These are phyloP conservation scores for Eutrema japonicum DNA, from an alignment of 345 rosid species.

Conservation along the genomic window DNA sequence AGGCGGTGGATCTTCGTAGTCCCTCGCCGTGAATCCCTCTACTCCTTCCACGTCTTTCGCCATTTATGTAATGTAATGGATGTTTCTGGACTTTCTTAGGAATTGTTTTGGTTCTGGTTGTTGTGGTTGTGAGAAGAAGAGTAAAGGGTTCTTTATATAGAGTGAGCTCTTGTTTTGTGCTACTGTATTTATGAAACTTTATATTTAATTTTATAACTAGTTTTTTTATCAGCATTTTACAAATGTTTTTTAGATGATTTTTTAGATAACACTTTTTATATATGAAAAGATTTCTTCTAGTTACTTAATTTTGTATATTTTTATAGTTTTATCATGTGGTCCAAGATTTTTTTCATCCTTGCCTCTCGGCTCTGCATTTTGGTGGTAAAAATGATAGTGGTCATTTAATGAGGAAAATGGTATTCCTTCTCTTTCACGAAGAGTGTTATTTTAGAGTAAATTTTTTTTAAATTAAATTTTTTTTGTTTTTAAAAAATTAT, in stretches of 20 bases:
- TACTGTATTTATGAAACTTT: too few relatives aligned
- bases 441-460: too few relatives aligned
- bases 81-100: conserved; percentile 10
- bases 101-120: conserved; percentile 2
- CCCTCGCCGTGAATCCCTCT: conserved; percentile 51
- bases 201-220: too few relatives aligned
- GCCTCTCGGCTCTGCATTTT: not conserved
- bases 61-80: conserved; percentile 35
- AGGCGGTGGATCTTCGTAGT: conserved; percentile 43
- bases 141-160: conserved; percentile 29
- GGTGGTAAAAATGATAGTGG: not conserved
- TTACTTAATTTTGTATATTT: too few relatives aligned
- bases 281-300: too few relatives aligned
- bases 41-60: conserved; percentile 49
- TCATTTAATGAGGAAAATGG: not conserved
- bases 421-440: too few relatives aligned
- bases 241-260: too few relatives aligned
- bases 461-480: too few relatives aligned
- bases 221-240: too few relatives aligned
- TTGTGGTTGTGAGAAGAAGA: conserved; percentile 24
- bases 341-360: not conserved
- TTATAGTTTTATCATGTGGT: not conserved
- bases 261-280: too few relatives aligned
- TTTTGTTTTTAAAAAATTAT: too few relatives aligned
- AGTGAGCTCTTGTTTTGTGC: too few relatives aligned